Evolutionary conservation across 106 monocot species (phyloP).

Genomic region (Gastrodia elata): DNA sequence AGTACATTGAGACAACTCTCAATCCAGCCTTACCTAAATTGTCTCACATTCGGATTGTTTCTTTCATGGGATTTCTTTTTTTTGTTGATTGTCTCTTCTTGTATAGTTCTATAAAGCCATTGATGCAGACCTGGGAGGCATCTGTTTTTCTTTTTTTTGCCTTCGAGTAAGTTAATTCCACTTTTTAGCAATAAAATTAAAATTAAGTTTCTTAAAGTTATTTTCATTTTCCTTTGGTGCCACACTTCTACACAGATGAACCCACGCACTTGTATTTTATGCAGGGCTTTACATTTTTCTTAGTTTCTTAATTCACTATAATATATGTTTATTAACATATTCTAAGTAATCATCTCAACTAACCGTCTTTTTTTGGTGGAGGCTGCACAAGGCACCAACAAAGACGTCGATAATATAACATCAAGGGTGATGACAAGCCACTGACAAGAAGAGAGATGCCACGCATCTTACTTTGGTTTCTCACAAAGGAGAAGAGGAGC

Average conservation of each 20-base stretch:
- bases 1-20: constrained; percentile 92
- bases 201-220: not conserved
- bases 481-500: no score
- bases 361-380: not conserved
- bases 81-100: constrained; percentile 63
- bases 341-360: not conserved
- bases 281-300: not conserved
- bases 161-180: constrained; percentile 67
- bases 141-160: constrained; percentile 86
- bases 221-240: not conserved
- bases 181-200: not conserved
- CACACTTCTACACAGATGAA: not conserved
- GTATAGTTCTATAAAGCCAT: constrained; percentile 36
- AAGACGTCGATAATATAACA: no score
- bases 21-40: constrained; percentile 67
- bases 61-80: constrained; percentile 77
- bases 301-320: not conserved
- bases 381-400: no score
- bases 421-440: no score
- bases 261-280: not conserved
- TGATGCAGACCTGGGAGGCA: constrained; percentile 50
- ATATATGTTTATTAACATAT: not conserved
- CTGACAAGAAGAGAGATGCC: no score
- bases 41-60: constrained; percentile 71
- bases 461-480: no score